A percentile compares a stretch with the other conserved stretches of the same genome.
These are phyloP conservation scores for Fusarium aywerte DNA, from an alignment of 2,329 filamentous ascomycete genomes.

Conservation along the genomic window DNA sequence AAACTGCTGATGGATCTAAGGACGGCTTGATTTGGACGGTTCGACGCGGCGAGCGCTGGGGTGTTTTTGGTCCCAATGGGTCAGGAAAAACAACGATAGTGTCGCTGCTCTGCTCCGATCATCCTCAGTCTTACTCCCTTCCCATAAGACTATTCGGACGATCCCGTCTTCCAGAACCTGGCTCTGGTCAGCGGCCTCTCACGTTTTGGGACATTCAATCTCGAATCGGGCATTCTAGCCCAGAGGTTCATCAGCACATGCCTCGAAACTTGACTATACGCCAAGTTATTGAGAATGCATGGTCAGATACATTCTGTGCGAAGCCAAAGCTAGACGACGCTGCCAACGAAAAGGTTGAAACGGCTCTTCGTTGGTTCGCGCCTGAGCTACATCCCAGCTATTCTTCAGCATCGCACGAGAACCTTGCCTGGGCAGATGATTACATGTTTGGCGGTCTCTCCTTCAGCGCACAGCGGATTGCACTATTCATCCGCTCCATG, in stretches of 20 bases:
- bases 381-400: slow-evolving; percentile 74
- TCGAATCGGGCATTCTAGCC: slow-evolving; percentile 90
- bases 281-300: slow-evolving; percentile 83
- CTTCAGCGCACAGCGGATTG: slow-evolving; percentile 85
- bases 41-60: slow-evolving; percentile 86
- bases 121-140: slow-evolving; percentile 91
- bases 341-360: slow-evolving; percentile 70
- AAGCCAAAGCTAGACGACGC: slow-evolving; percentile 71
- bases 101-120: slow-evolving; percentile 92
- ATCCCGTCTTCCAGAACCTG: slow-evolving; percentile 79
- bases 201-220: slow-evolving; percentile 94
- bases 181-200: slow-evolving; percentile 73
- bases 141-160: slow-evolving; percentile 88
- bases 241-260: slow-evolving; percentile 94
- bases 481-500: slow-evolving; percentile 83
- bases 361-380: slow-evolving; percentile 80
- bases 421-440: slow-evolving; percentile 72
- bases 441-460: slow-evolving; percentile 77
- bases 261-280: slow-evolving; percentile 79
- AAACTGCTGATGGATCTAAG: slow-evolving; percentile 58
- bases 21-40: slow-evolving; percentile 85
- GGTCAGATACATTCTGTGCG: slow-evolving; percentile 86
- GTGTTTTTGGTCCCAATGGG: slow-evolving; percentile 91
- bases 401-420: slow-evolving; percentile 39
- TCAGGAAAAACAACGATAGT: slow-evolving; percentile 96